Base-by-base conservation (phyloP, 2,329 filamentous ascomycete genomes). In the Diplocarpon rosae region DNA sequence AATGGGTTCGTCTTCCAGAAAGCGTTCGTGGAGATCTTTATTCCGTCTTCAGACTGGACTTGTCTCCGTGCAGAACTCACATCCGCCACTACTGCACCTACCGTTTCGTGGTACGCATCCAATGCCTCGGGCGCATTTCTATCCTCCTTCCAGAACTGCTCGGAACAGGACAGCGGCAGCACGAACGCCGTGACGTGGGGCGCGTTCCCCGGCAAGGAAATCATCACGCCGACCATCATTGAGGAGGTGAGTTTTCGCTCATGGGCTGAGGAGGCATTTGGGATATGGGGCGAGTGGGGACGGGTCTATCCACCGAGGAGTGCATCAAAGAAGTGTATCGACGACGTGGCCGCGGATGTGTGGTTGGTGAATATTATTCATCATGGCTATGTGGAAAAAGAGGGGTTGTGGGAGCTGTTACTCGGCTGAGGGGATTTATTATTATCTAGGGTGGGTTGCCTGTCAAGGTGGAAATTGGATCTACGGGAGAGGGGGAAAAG, bases 171-270 rank as follows among this genome's bases (percentile, higher is more conserved):
- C 35, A 38, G 39, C 8, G 31, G 86, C 85, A 41, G 94, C 56
- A 90, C 93, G 27, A 95, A 96, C 59, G 88, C 90, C 0, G 92
- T 98, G 1, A 98, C 92, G 0, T 96, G 90, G 90, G 90, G 90
- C 41, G 86, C 88, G 1, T 96, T 96, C 66, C 83, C 85, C 0
- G 87, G 87, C 34, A 95, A 95, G 66, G 90, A 96, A 65, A 96
- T 96, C 60, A 77, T 94, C 46, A 94, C 89, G 16, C 90, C 90
- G 2, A 96, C 90, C 1, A 96, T 96, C 59, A 94, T 96, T 58
- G 90, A 96, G 63, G 85, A 89, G 55, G 86, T 95, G 41, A 92
- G 85, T 62, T 96, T 96, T 72, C 75, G 80, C 50, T 87, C 89
- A 7, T 98, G 92, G 92, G 76, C 80, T 46, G 92, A 96, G 61